A percentile compares a stretch with the other conserved stretches of the same genome.
phyloP scores from a whole-genome alignment of 2,329 filamentous ascomycete genomes.

The Colletotrichum sansevieriae region DNA sequence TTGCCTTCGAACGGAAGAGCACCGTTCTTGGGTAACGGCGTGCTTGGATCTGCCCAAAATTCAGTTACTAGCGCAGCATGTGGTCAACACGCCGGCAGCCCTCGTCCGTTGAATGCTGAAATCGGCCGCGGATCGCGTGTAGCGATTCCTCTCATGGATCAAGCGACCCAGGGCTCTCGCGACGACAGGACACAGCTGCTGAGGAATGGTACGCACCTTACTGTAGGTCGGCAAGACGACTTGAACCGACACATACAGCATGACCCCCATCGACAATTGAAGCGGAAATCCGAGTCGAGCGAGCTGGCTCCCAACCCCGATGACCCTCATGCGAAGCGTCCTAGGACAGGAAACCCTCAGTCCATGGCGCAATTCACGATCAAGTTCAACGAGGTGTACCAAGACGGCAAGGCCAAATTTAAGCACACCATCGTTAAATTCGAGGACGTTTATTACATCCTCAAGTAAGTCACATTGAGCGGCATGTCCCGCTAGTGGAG shows the following conservation, averaged over 20 bases:
- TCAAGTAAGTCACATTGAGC: constrained; percentile 19
- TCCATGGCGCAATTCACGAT: constrained; percentile 37
- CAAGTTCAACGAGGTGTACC: constrained; percentile 43
- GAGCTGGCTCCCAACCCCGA: neutral
- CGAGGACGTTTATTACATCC: constrained; percentile 42
- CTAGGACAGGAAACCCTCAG: constrained; percentile 6
- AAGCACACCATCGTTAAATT: constrained; percentile 43
- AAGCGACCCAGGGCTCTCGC: neutral
- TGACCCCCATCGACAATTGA: constrained; percentile 14
- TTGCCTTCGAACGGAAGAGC: constrained; percentile 29
- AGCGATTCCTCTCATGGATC: neutral
- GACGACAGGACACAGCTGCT: constrained; percentile 1
- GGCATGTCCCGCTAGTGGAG: neutral
- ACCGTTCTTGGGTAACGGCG: constrained; percentile 19
- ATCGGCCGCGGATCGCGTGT: constrained; percentile 1
- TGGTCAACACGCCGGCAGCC: constrained; percentile 2
- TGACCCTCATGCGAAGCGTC: constrained; percentile 18
- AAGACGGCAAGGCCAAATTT: constrained; percentile 41
- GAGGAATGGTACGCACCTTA: constrained; percentile 6
- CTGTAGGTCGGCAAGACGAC: constrained; percentile 13
- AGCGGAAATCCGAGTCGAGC: constrained; percentile 29
- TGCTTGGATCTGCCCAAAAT: neutral
- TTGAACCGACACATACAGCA: constrained; percentile 5
- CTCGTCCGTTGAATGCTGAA: constrained; percentile 1
- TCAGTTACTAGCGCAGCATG: neutral